Evolutionary conservation across 768 basidiomycete species (phyloP).

Genomic region (Tricholomella constricta): DNA sequence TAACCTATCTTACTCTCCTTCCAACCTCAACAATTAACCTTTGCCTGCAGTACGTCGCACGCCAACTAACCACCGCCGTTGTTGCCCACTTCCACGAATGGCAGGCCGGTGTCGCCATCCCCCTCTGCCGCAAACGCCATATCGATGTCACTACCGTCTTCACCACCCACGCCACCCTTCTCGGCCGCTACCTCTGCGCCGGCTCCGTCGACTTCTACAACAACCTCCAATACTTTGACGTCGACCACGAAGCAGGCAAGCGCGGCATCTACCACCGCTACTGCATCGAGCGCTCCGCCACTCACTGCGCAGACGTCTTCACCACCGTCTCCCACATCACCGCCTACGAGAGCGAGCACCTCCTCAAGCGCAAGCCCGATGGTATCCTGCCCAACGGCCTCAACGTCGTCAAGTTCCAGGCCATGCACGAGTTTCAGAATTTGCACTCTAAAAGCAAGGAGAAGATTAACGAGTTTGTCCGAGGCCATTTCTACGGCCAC

Average conservation of each 20-base stretch:
- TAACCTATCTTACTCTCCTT: conserved; percentile 16
- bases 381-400: conserved; percentile 97
- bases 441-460: conserved; percentile 88
- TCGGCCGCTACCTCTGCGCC: conserved; percentile 97
- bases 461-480: conserved; percentile 98
- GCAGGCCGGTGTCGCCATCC: conserved; percentile 97
- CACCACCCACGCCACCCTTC: conserved; percentile 97
- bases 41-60: conserved; percentile 67
- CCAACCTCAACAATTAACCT: conserved; percentile 8
- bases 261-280: conserved; percentile 98
- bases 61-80: conserved; percentile 82
- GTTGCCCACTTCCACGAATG: conserved; percentile 99
- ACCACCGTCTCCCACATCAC: conserved; percentile 98
- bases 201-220: conserved; percentile 99
- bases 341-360: conserved; percentile 94
- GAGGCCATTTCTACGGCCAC: conserved; percentile 98
- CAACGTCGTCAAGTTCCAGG: conserved; percentile 98
- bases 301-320: conserved; percentile 97
- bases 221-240: conserved; percentile 98
- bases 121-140: conserved; percentile 92
- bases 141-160: conserved; percentile 99
- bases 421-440: conserved; percentile 99
- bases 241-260: conserved; percentile 99
- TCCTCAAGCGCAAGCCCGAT: conserved; percentile 96
- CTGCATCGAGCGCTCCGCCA: conserved; percentile 93